Base-by-base conservation (phyloP, 2,329 filamentous ascomycete genomes). In the Onygenales sp. region DNA sequence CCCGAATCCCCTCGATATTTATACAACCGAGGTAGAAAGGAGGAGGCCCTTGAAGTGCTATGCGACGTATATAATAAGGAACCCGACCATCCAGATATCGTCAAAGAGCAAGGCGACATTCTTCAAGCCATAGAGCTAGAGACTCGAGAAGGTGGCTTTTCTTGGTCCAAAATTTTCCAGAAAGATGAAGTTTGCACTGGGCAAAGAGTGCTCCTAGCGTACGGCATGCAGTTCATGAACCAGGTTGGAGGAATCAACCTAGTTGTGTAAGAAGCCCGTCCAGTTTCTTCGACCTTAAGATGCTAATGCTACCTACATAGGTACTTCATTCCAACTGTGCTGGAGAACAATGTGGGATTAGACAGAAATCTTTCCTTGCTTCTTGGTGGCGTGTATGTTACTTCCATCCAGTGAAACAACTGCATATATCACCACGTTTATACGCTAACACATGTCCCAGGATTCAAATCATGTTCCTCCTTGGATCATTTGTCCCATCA, bases 191-290 rank as follows among this genome's bases (percentile, higher is more conserved):
- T 74, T 9, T 67, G 71, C 59, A 78, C 70, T 3, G 64, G 75
- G 0, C 59, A 69, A 33, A 65, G 75, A 2, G 71, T 79, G 13
- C 57, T 77, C 2, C 66, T 80, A 3, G 75, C 75, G 0, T 77
- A 69, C 58, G 68, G 71, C n/a, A 69, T 73, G 50, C 72, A 75
- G 51, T 71, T 75, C 51, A 76, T 77, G 70, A 75, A 80, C 49
- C 77, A 80, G 54, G 66, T 74, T 48, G 68, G 69, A 4, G 75
- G 76, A 0, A 75, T 77, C 54, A 78, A 78, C 49, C 46, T 58
- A 63, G 70, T 77, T 4, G 73, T 77, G 11, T 76, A 71, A 57
- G 61, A 62, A 13, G 7, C 34, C n/a, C 14, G 13, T 33, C 14
- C n/a, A 17, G 8, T 48, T 27, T 33, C 11, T 11, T n/a, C 6